Conservation (phyloP, 2,329 filamentous ascomycete genomes). For the Torrubiellomyces zombiae region DNA sequence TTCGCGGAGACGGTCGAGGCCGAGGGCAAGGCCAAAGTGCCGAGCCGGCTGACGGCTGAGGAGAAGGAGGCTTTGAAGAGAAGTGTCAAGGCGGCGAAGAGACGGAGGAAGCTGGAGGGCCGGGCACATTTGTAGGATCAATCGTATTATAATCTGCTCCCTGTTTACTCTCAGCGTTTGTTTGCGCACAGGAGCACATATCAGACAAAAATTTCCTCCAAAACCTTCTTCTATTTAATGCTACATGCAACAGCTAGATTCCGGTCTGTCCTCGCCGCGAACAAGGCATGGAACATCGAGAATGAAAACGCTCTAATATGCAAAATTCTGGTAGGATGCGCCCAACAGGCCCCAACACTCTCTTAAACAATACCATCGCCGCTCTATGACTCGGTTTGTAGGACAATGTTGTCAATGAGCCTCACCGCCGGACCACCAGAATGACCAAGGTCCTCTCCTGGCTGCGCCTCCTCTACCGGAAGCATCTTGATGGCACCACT, state of each 20-base stretch:
- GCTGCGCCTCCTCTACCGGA: constrained; percentile 52
- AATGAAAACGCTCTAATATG: no score
- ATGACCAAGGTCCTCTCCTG: constrained; percentile 61
- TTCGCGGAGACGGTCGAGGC: constrained; percentile 40
- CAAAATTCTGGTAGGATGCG: no score
- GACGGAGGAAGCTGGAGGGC: constrained; percentile 30
- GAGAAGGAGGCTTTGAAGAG: constrained; percentile 28
- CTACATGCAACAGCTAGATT: no score
- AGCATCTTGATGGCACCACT: constrained; percentile 87
- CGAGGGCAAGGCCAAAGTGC: constrained; percentile 20
- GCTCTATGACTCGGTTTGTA: constrained; percentile 29
- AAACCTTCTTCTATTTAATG: no score
- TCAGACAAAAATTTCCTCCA: no score
- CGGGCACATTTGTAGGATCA: constrained; percentile 31
- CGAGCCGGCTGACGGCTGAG: constrained; percentile 30
- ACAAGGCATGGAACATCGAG: no score
- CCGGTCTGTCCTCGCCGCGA: no score
- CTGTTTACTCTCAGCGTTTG: no score
- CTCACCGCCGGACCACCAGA: constrained; percentile 60
- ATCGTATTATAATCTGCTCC: no score
- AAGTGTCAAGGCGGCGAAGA: constrained; percentile 27
- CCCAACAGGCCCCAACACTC: no score
- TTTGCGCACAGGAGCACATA: no score
- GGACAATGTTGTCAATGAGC: constrained; percentile 84
- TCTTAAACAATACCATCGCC: no score